Conservation (phyloP, 768 basidiomycete genomes). For the Tulasnella sp. region DNA sequence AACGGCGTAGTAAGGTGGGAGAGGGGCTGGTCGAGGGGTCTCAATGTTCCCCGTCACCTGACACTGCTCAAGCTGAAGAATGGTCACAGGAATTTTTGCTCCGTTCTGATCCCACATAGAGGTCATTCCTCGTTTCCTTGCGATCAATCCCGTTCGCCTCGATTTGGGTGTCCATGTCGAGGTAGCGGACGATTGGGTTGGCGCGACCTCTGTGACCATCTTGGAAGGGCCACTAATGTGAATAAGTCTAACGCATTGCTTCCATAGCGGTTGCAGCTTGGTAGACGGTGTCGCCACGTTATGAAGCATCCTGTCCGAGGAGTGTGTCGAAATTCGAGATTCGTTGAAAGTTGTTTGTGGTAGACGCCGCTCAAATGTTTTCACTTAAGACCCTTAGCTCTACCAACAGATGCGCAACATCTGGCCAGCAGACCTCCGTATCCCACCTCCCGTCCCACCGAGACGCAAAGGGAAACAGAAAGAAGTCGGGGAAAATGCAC, state of each 20-base stretch:
- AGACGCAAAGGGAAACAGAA: background rate
- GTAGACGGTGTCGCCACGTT: too few species aligned
- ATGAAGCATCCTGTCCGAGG: too few species aligned
- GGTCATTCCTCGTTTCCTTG: conserved; percentile 93
- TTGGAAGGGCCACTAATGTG: background rate
- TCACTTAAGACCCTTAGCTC: background rate
- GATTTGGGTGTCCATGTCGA: conserved; percentile 68
- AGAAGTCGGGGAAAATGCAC: background rate
- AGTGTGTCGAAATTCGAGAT: too few species aligned
- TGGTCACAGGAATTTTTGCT: conserved; percentile 77
- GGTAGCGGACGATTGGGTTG: conserved; percentile 10
- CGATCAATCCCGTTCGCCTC: conserved; percentile 84
- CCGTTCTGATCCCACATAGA: conserved; percentile 88
- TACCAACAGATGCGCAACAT: background rate
- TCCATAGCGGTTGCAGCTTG: too few species aligned
- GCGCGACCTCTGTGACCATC: background rate
- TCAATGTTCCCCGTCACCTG: conserved; percentile 76
- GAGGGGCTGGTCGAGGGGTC: conserved; percentile 46
- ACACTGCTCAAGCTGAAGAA: conserved; percentile 82
- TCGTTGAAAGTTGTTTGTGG: too few species aligned
- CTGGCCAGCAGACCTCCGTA: conserved; percentile 21
- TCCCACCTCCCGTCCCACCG: conserved; percentile 7
- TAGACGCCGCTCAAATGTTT: too few species aligned
- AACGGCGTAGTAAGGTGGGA: conserved; percentile 78
- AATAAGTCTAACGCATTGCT: background rate